phyloP scores from a whole-genome alignment of 768 basidiomycete genomes.

The Hortiboletus flavorubellus region DNA sequence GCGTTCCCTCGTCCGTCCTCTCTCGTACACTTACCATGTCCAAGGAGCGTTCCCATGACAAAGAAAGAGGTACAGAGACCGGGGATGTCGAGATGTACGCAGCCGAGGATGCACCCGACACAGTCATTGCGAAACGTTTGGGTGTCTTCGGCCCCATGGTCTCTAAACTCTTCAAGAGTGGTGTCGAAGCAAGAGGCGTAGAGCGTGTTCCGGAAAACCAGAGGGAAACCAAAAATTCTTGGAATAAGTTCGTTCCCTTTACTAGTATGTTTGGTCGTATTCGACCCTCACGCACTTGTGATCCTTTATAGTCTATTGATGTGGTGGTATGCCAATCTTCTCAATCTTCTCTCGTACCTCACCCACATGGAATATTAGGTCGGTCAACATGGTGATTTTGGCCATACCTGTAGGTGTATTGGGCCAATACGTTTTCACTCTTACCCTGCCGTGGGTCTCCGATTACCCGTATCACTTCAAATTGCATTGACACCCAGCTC shows the following conservation, averaged over 20 bases:
- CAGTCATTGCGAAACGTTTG: slow-evolving; percentile 30
- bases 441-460: slow-evolving; percentile 41
- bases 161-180: slow-evolving; percentile 41
- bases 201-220: slow-evolving; percentile 52
- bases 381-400: slow-evolving; percentile 45
- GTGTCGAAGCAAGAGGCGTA: slow-evolving; percentile 53
- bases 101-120: slow-evolving; percentile 27
- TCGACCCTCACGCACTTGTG: neutral
- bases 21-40: slow-evolving; percentile 2
- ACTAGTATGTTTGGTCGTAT: neutral
- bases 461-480: neutral
- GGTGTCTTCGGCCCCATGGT: slow-evolving; percentile 31
- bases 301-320: slow-evolving; percentile 36
- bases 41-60: slow-evolving; percentile 10
- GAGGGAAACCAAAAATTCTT: slow-evolving; percentile 40
- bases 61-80: slow-evolving; percentile 14
- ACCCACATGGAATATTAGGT: slow-evolving; percentile 30
- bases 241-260: slow-evolving; percentile 38
- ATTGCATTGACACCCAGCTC: neutral
- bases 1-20: neutral
- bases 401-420: slow-evolving; percentile 51
- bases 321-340: slow-evolving; percentile 37
- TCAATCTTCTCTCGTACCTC: neutral
- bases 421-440: slow-evolving; percentile 45
- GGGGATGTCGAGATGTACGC: neutral